A percentile compares a stretch with the other conserved stretches of the same genome.
Evolutionary conservation across 2,329 filamentous ascomycete genomes (phyloP).

Genomic region (Camillea tinctor): DNA sequence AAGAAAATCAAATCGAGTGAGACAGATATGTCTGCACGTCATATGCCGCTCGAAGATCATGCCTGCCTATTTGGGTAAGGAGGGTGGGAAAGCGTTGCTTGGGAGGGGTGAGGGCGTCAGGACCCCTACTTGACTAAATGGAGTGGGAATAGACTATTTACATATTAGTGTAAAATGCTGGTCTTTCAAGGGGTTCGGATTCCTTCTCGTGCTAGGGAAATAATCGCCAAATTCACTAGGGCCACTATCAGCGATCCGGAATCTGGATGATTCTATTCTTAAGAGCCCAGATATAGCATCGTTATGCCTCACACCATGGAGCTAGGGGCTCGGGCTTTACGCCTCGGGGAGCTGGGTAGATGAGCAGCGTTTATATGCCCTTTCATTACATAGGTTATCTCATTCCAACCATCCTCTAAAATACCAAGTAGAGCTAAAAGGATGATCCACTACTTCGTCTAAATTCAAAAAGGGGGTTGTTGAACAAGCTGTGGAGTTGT

Average conservation of each 20-base stretch:
- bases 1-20: constrained; percentile 22
- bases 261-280: not conserved
- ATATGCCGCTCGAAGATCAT: constrained; percentile 26
- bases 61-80: constrained; percentile 28
- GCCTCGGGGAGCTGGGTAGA: not conserved
- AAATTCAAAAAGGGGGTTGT: not conserved
- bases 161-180: not conserved
- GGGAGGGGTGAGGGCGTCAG: not conserved
- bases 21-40: constrained; percentile 28
- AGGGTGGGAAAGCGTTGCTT: constrained; percentile 1
- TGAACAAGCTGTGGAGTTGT: not conserved
- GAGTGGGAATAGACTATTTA: not conserved
- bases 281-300: not conserved
- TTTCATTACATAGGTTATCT: not conserved
- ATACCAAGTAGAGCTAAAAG: not conserved
- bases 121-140: constrained; percentile 1
- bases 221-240: not conserved
- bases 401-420: too few species aligned
- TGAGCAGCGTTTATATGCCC: not conserved
- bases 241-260: not conserved
- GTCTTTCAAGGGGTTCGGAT: not conserved
- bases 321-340: not conserved
- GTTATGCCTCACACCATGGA: not conserved
- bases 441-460: not conserved
- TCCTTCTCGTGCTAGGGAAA: not conserved